Evolutionary conservation across 345 rosid genomes (phyloP), one percentile per base, ranked within the genome.

Genomic region (Eucalyptus marginata): DNA sequence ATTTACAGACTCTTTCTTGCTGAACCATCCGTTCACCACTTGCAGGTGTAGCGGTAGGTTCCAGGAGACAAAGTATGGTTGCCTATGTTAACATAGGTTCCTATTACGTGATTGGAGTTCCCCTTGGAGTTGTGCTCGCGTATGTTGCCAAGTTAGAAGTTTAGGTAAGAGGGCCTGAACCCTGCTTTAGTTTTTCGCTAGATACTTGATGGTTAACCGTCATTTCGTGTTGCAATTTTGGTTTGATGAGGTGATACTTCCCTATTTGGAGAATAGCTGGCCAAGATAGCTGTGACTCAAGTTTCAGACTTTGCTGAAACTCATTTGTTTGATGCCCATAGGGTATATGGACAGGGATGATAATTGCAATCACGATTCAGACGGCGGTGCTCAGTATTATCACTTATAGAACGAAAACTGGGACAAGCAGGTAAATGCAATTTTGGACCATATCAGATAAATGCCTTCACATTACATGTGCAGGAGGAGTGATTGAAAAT

Each of bases 301-400:
- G 50, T 49, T 49, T 24, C 29, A 1, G 49, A 51, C 62, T 56
- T 13, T 11, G 49, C 90, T 59, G 7, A 87, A 20, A 13, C 59
- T 51, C 29, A 7, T 13, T 40, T 71, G 87, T 51, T 58, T 46
- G 16, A 47, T 79, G 29, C 13, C 47, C 46, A 24, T 54, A 92
- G 94, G 95, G 95, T n/a, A 90, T 94, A 5, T 93, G 94, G 95
- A 90, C 91, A 43, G 93, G 94, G 59, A 90, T 92, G 93, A 54
- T 93, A 86, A 94, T 85, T 29, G 92, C 92, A 52, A 92, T 93
- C 2, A 90, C 56, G 7, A 56, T 52, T 71, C 93, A 89, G 84
- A 80, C 89, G 18, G 29, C 40, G 11, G 59, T 87, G 49, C 91
- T 89, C 22, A 54, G 89, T 31, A 81, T 49, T 80, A 87, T 92